A percentile compares a stretch with the other conserved stretches of the same genome.
Conservation (phyloP, 2,329 filamentous ascomycete species). For the Colletotrichum chlorophyti region DNA sequence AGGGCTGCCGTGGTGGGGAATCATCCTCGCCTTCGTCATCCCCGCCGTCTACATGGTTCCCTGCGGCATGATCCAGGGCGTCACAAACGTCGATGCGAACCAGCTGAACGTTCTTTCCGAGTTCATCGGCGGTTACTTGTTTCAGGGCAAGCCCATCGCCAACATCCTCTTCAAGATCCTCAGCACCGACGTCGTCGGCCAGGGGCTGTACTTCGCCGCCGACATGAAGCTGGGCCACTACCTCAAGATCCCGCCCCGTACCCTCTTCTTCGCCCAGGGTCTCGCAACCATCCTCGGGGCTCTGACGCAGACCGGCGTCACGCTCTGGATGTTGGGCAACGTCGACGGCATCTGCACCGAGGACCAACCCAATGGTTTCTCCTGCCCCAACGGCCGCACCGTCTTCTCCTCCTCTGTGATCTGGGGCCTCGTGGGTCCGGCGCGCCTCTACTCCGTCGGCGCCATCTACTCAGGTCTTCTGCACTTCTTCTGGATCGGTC, state of each 20-base stretch:
- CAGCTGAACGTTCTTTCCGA: slow-evolving; percentile 32
- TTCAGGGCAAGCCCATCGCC: slow-evolving; percentile 39
- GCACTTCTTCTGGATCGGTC: slow-evolving; percentile 61
- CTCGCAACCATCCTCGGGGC: slow-evolving; percentile 54
- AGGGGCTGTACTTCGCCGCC: slow-evolving; percentile 52
- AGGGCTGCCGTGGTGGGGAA: slow-evolving; percentile 65
- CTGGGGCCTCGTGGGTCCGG: slow-evolving; percentile 64
- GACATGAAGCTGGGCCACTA: slow-evolving; percentile 53
- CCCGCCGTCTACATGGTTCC: slow-evolving; percentile 51
- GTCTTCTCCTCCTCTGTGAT: slow-evolving; percentile 68
- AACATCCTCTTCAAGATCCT: slow-evolving; percentile 46
- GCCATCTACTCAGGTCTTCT: slow-evolving; percentile 56
- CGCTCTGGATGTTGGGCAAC: slow-evolving; percentile 43
- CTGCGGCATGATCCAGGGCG: slow-evolving; percentile 55
- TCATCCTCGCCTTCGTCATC: slow-evolving; percentile 49
- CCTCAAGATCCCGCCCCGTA: slow-evolving; percentile 64
- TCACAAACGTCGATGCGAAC: slow-evolving; percentile 54
- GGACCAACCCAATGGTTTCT: slow-evolving; percentile 57
- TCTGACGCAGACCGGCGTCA: slow-evolving; percentile 43
- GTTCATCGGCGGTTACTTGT: slow-evolving; percentile 57
- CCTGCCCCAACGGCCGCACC: slow-evolving; percentile 63
- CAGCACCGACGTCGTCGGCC: slow-evolving; percentile 39
- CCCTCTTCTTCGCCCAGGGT: slow-evolving; percentile 66
- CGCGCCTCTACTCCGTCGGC: slow-evolving; percentile 41
- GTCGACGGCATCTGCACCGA: slow-evolving; percentile 60